A percentile compares a stretch with the other conserved stretches of the same genome.
phyloP scores from a whole-genome alignment of 768 basidiomycete species.

The Obba rivulosa region DNA sequence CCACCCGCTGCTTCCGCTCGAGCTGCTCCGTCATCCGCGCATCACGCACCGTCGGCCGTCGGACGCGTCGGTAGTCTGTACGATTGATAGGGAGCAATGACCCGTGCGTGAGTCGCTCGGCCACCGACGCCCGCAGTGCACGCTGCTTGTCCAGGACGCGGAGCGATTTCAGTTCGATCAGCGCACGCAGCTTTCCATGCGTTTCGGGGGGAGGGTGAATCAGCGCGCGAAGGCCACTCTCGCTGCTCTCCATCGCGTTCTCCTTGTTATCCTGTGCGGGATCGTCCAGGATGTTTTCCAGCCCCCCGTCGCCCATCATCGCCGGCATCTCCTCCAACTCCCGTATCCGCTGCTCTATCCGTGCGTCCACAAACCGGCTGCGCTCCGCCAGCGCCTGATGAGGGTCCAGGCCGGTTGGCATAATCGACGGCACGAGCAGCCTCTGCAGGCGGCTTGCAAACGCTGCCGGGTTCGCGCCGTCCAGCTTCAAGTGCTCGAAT shows the following conservation, averaged over 20 bases:
- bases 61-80: constrained; percentile 79
- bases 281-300: constrained; percentile 47
- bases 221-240: constrained; percentile 28
- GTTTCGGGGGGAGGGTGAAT: constrained; percentile 54
- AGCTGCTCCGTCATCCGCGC: constrained; percentile 84
- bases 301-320: constrained; percentile 72
- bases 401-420: constrained; percentile 90
- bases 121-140: constrained; percentile 76
- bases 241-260: constrained; percentile 26
- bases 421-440: constrained; percentile 80
- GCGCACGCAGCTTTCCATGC: constrained; percentile 79
- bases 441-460: constrained; percentile 74
- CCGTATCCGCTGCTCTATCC: constrained; percentile 80
- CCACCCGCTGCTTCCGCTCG: constrained; percentile 86
- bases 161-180: constrained; percentile 91
- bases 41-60: constrained; percentile 85
- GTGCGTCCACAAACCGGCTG: constrained; percentile 84
- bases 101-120: constrained; percentile 83
- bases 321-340: constrained; percentile 80
- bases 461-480: constrained; percentile 52
- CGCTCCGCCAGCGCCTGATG: constrained; percentile 89
- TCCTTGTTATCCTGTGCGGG: constrained; percentile 26
- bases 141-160: constrained; percentile 89
- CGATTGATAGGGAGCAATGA: constrained; percentile 89
- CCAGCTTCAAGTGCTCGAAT: constrained; percentile 71